Evolutionary conservation across 2,329 filamentous ascomycete genomes (phyloP), one percentile per base, ranked within the genome.

Genomic region (Colletotrichum tropicale): DNA sequence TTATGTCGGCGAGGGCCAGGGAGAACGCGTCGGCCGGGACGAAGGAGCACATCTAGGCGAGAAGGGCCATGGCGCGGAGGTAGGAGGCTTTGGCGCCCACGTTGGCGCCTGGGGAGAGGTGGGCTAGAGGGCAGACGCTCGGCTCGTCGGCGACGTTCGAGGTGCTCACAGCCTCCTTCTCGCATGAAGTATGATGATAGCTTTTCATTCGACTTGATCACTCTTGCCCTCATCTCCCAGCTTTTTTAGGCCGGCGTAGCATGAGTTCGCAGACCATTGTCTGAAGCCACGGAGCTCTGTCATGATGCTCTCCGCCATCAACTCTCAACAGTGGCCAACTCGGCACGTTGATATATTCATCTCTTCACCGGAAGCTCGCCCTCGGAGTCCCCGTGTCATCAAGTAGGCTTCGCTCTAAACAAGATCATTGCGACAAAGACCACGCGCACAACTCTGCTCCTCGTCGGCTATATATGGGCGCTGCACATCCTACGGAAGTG

Each of bases 41-140:
- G 84, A 96, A 98, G 48, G 95, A 98, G 66, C 97, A 97, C 77
- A 98, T 94, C 82, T 99, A 97, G 9, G 95, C 91, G 77, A 98
- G 95, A 8, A 99, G 91, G 12, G 97, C 96, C 62, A 98, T 92
- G 78, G 96, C 95, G 69, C 97, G 95, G 26, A 99, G 96, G 84
- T 98, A 99, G 74, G 94, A 97, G n/a, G 95, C 98, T 83, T 99
- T 99, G 72, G 97, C 97, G 80, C 97, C 97, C 97, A 99, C 99
- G 86, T 99, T 99, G 34, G 97, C 97, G 0, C 97, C 97, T 0
- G 97, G 99, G 80, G 99, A 93, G 71, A 98, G 93, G 79, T 98
- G 91, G 3, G 95, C 95, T 6, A 94, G 90, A 0, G 92, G 16
- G 18, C 36, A 43, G 36, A 43, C 36, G 36, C 36, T 5, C 36